Evolutionary conservation across 2,329 filamentous ascomycete genomes (phyloP), one percentile per base, ranked within the genome.

Genomic region (Aureobasidium sp.): DNA sequence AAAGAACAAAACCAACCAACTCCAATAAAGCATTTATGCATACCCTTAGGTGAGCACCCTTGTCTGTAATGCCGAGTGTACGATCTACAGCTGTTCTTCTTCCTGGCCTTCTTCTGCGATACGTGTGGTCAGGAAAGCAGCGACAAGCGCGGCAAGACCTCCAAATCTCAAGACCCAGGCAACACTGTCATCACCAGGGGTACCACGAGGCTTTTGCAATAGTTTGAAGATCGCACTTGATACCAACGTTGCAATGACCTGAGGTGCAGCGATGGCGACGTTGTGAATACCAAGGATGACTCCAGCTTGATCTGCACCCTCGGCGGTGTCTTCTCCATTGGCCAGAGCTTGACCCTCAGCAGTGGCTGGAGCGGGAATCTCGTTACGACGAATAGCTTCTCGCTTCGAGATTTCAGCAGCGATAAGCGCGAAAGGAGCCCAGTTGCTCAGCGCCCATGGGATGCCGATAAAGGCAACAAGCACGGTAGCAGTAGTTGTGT

Each of bases 261-360:
- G 93, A 1, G 93, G 93, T 5, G 91, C 86, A 0, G 92, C 91
- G 67, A 97, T 89, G 16, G 92, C 88, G 76, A 97, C 93, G 73
- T 97, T 97, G 78, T 97, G 93, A 60, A 97, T 91, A 9, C 93
- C 93, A 2, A 97, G 82, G 48, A 97, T 91, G 44, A 97, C 89
- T 45, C 93, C 91, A 5, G 91, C 90, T 71, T 94, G 88, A 68
- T 92, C 89, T 2, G 84, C 79, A 11, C 67, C 69, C 42, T 84
- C 81, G 30, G 84, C 80, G 3, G 82, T 80, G n/a, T 81, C 80
- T 50, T 82, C 77, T 16, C 74, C 75, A 11, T 71, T 62, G 5
- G 76, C 75, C 14, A 79, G 68, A 34, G 76, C 65, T 47, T 73
- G 70, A 9, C 72, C 74, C 32, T 76, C 74, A n/a, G 69, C 67